A percentile compares a stretch with the other conserved stretches of the same genome.
phyloP scores from a whole-genome alignment of 116 monocot genomes.

The Papilionanthe hybrid region DNA sequence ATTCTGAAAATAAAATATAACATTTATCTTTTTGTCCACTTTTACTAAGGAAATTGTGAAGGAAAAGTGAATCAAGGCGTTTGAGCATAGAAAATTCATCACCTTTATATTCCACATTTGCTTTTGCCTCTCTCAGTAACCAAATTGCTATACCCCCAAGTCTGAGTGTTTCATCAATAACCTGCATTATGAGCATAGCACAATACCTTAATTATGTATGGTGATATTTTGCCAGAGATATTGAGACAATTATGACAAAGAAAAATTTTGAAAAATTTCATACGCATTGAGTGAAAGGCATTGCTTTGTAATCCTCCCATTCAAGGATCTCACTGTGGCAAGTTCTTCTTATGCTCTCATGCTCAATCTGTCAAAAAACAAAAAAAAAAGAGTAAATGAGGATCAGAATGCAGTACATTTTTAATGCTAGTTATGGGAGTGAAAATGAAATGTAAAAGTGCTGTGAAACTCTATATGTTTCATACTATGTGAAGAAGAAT shows the following conservation, averaged over 20 bases:
- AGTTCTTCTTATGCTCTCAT: conserved; percentile 17
- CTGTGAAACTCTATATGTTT: too few species aligned
- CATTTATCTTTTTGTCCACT: too few species aligned
- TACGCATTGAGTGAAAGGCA: conserved; percentile 56
- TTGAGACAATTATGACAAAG: background rate
- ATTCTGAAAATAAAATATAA: conserved; percentile 13
- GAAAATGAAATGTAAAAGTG: too few species aligned
- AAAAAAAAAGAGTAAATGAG: background rate
- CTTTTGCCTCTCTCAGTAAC: conserved; percentile 43
- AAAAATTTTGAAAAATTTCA: background rate
- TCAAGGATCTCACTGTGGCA: conserved; percentile 7
- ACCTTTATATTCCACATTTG: conserved; percentile 38
- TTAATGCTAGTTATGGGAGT: too few species aligned
- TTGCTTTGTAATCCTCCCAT: conserved; percentile 47
- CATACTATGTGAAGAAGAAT: too few species aligned
- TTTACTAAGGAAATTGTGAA: background rate
- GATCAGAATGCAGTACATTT: too few species aligned
- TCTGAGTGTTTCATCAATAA: conserved; percentile 49
- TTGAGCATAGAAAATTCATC: background rate
- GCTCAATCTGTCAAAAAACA: conserved; percentile 17
- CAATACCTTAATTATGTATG: background rate
- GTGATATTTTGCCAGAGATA: background rate
- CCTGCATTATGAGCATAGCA: conserved; percentile 9
- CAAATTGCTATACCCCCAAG: conserved; percentile 47
- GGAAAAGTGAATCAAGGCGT: background rate